Evolutionary conservation across 2,329 filamentous ascomycete species (phyloP).

Genomic region (Aspergillus brunneoviolaceus): DNA sequence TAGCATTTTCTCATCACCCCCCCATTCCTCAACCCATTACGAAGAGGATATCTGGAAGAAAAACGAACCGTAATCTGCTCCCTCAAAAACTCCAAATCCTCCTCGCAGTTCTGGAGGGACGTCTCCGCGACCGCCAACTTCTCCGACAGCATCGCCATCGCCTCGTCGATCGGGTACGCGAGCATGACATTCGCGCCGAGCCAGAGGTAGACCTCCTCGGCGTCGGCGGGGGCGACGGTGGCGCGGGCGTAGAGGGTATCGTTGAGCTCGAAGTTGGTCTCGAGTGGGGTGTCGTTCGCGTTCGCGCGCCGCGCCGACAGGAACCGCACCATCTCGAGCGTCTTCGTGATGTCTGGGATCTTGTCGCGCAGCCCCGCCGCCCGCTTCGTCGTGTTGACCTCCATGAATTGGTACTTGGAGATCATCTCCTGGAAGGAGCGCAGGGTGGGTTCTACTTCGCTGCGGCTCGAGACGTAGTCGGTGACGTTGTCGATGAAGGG

Average conservation of each 20-base stretch:
- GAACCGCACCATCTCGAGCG: constrained; percentile 85
- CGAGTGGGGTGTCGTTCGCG: constrained; percentile 56
- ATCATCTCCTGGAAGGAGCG: constrained; percentile 49
- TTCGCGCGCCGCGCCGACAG: constrained; percentile 70
- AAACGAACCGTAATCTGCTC: constrained; percentile 87
- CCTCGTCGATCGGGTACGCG: constrained; percentile 86
- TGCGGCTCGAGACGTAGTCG: constrained; percentile 48
- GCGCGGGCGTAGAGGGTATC: constrained; percentile 93
- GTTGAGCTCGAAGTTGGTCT: constrained; percentile 94
- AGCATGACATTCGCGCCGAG: constrained; percentile 99
- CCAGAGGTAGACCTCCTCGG: constrained; percentile 91
- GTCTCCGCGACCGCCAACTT: constrained; percentile 78
- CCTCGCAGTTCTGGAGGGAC: constrained; percentile 84
- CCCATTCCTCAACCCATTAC: no score
- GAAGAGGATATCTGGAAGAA: neutral
- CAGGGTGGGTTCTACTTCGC: constrained; percentile 48
- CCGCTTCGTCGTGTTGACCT: constrained; percentile 83
- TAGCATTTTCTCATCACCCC: neutral
- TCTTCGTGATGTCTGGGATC: constrained; percentile 96
- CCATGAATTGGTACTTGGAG: constrained; percentile 99
- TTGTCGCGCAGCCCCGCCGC: constrained; percentile 84
- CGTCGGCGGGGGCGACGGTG: constrained; percentile 68
- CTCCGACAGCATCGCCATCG: constrained; percentile 71
- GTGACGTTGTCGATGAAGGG: constrained; percentile 49
- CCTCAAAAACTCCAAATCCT: constrained; percentile 91